A percentile compares a stretch with the other conserved stretches of the same genome.
Evolutionary conservation across 345 rosid species (phyloP).

Genomic region (Salix dunnii): DNA sequence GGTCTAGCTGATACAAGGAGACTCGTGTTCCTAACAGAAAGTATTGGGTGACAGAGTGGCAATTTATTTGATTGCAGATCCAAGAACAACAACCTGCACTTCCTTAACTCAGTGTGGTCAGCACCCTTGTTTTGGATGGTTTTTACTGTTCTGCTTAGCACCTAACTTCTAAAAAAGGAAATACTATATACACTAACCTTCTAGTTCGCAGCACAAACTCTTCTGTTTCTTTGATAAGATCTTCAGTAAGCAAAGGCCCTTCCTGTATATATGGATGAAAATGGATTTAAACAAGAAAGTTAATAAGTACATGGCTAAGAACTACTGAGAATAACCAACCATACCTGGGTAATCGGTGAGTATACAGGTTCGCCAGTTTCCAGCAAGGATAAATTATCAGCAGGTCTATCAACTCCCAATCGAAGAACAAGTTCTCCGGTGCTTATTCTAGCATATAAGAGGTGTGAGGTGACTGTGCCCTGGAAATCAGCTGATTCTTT

Average conservation of each 20-base stretch:
- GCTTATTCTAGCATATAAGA: slow-evolving; percentile 56
- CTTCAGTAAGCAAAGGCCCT: slow-evolving; percentile 91
- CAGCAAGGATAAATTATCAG: slow-evolving; percentile 68
- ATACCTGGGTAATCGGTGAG: slow-evolving; percentile 81
- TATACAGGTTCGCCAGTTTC: slow-evolving; percentile 91
- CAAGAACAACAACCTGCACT: too few species aligned
- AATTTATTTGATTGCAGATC: too few species aligned
- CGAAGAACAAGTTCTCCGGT: slow-evolving; percentile 75
- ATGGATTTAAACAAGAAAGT: slow-evolving; percentile 14
- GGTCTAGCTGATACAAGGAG: too few species aligned
- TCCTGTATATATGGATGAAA: slow-evolving; percentile 51
- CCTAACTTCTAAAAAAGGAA: neutral
- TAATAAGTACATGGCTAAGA: slow-evolving; percentile 3
- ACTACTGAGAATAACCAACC: slow-evolving; percentile 22
- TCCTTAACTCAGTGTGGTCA: too few species aligned
- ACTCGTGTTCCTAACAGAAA: too few species aligned
- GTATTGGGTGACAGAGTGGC: too few species aligned
- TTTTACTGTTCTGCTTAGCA: too few species aligned
- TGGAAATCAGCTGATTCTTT: slow-evolving; percentile 38
- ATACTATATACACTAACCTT: slow-evolving; percentile 51
- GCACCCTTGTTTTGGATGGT: too few species aligned
- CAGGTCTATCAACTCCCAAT: slow-evolving; percentile 51
- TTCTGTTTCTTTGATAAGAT: slow-evolving; percentile 91
- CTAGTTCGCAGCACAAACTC: slow-evolving; percentile 94
- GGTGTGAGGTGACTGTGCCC: slow-evolving; percentile 25